phyloP scores from a whole-genome alignment of 306 rosid species.

The Hippophae tibetana region DNA sequence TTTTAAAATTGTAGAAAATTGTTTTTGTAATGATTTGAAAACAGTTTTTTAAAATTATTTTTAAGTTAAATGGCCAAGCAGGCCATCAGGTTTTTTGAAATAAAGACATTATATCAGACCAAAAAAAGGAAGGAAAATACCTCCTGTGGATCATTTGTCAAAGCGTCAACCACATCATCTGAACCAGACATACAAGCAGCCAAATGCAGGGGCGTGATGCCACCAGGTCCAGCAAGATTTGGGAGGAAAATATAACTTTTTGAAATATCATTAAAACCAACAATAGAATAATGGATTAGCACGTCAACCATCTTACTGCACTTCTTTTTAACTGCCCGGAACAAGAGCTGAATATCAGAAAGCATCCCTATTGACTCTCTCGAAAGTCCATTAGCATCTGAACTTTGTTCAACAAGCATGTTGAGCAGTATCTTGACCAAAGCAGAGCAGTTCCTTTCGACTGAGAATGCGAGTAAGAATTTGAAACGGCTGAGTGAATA shows the following conservation, averaged over 20 bases:
- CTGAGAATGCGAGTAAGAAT: constrained; percentile 65
- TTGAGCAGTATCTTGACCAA: constrained; percentile 64
- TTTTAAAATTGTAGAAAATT: background rate
- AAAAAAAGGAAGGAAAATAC: constrained; percentile 23
- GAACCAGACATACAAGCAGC: constrained; percentile 66
- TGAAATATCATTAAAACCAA: constrained; percentile 22
- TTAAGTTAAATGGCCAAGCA: background rate
- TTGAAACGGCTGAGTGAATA: constrained; percentile 61
- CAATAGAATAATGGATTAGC: constrained; percentile 50
- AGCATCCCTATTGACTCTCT: constrained; percentile 49
- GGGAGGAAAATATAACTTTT: constrained; percentile 62
- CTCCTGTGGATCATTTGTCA: constrained; percentile 80
- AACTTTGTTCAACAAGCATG: constrained; percentile 44
- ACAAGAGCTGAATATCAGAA: constrained; percentile 61
- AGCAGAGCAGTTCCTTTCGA: constrained; percentile 59
- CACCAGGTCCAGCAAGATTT: constrained; percentile 65
- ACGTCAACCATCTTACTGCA: constrained; percentile 58
- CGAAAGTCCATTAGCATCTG: constrained; percentile 40
- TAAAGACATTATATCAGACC: background rate
- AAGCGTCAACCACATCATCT: constrained; percentile 57
- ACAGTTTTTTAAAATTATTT: too few relatives aligned
- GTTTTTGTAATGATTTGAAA: background rate
- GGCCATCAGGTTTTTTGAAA: background rate
- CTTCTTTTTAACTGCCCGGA: constrained; percentile 75
- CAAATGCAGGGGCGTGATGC: constrained; percentile 81